phyloP scores from a whole-genome alignment of 192 early-diverging fungal species.

The Jimgerdemannia lactiflua region DNA sequence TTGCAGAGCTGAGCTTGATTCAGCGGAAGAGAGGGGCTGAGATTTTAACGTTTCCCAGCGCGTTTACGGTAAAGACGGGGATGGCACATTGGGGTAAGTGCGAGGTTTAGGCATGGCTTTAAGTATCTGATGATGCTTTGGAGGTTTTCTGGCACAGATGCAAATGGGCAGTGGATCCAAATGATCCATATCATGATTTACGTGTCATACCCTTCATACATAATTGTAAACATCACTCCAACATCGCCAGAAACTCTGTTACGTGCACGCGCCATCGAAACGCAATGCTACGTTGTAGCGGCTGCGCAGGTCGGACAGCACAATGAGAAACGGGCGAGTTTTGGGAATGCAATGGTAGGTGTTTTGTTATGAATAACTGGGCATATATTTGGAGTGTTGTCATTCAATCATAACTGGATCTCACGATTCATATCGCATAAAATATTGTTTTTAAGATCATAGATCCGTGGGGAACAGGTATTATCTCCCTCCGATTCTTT shows the following conservation, averaged over 20 bases:
- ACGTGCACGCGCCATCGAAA: slow-evolving; percentile 81
- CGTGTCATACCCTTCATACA: too few relatives aligned
- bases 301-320: slow-evolving; percentile 79
- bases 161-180: neutral
- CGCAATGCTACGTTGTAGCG: slow-evolving; percentile 79
- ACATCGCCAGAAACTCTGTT: slow-evolving; percentile 56
- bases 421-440: neutral
- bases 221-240: neutral
- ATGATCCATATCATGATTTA: neutral
- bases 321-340: slow-evolving; percentile 65
- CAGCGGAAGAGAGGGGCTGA: slow-evolving; percentile 61
- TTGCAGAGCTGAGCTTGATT: slow-evolving; percentile 63
- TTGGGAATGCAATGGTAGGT: slow-evolving; percentile 74
- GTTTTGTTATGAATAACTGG: neutral
- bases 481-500: neutral
- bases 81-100: slow-evolving; percentile 74
- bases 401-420: neutral
- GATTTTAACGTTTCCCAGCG: slow-evolving; percentile 76
- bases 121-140: neutral
- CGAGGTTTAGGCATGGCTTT: neutral
- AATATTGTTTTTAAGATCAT: slow-evolving; percentile 50
- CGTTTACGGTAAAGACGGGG: slow-evolving; percentile 80
- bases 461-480: slow-evolving; percentile 74
- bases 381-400: neutral
- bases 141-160: neutral